Base-by-base conservation (phyloP, 257 asterid genomes). In the Eucommia ulmoides region DNA sequence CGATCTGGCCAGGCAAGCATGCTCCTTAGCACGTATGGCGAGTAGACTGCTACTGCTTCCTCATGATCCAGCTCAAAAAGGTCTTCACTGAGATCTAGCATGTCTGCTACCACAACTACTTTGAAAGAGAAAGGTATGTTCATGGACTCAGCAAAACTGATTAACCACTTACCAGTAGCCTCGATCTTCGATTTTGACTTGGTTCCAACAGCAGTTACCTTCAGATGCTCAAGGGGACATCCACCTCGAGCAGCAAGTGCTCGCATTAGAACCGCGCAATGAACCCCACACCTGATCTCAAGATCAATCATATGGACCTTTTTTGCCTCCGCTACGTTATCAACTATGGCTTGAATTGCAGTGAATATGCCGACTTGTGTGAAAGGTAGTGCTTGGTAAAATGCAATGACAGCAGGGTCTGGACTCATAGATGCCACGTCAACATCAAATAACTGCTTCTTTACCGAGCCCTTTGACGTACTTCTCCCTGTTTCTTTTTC, bases 181-280 rank as follows among this genome's bases (percentile, higher is more conserved):
- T 70, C 71, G 42, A 60, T 49, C 41, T 20, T 21, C 29, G 57
- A 50, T 41, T 49, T 51, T 0, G 60, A 59, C 9, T 16, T 2
- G 7, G 67, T 54, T 51, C 76, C 68, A 16, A 75, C 76, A 2
- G 66, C 71, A 2, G 74, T 70, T 38, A 78, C 66, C 67, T 63
- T 75, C 48, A 81, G 74, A 52, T 29, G 66, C 54, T 65, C 50
- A 49, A 72, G 25, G 8, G 63, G 63, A 38, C 17, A 41, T 15
- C 52, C 50, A 19, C 44, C 11, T 3, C 61, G 20, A 9, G 46
- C 56, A 4, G 67, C 62, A 8, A 67, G 61, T 54, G 70, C 74
- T 44, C 72, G 63, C 72, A 76, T 65, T 45, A 75, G 8, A 20
- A 71, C 11, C 10, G 69, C 47, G 76, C 78, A 73, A 17, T 75